phyloP scores from a whole-genome alignment of 495 filamentous ascomycete species.

The Penicillium atrosanguineum region DNA sequence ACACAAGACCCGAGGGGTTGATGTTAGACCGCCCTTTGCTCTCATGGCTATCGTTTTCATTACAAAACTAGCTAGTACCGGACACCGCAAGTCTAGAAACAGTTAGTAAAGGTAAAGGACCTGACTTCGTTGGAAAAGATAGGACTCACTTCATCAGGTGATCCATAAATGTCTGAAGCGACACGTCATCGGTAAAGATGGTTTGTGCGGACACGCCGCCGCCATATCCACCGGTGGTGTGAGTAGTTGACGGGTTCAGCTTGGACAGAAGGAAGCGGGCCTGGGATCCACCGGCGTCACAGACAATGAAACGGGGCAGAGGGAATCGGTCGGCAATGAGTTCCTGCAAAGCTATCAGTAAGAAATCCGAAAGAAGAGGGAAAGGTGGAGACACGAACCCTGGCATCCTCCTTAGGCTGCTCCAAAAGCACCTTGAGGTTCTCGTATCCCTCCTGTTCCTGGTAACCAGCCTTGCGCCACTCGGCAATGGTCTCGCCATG shows the following conservation, averaged over 20 bases:
- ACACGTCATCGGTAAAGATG: slow-evolving; percentile 99
- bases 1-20: slow-evolving; percentile 41
- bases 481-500: slow-evolving; percentile 97
- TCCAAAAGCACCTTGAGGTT: slow-evolving; percentile 89
- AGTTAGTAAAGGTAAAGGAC: slow-evolving; percentile 37
- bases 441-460: slow-evolving; percentile 97
- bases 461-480: slow-evolving; percentile 98
- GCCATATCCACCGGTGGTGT: slow-evolving; percentile 88
- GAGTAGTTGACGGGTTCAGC: slow-evolving; percentile 97
- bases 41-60: slow-evolving; percentile 33
- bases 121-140: background rate
- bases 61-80: slow-evolving; percentile 53
- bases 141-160: slow-evolving; percentile 95
- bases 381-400: slow-evolving; percentile 57
- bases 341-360: slow-evolving; percentile 56
- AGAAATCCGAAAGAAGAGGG: background rate
- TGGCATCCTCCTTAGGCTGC: slow-evolving; percentile 95
- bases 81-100: slow-evolving; percentile 57
- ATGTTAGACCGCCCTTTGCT: slow-evolving; percentile 38
- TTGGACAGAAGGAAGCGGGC: slow-evolving; percentile 97
- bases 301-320: slow-evolving; percentile 96
- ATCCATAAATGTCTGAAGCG: slow-evolving; percentile 98
- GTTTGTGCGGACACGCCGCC: slow-evolving; percentile 92
- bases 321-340: slow-evolving; percentile 97
- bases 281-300: slow-evolving; percentile 96